Evolutionary conservation across 257 asterid species (phyloP), one percentile per base, ranked within the genome.

Genomic region (Osmanthus fragrans): DNA sequence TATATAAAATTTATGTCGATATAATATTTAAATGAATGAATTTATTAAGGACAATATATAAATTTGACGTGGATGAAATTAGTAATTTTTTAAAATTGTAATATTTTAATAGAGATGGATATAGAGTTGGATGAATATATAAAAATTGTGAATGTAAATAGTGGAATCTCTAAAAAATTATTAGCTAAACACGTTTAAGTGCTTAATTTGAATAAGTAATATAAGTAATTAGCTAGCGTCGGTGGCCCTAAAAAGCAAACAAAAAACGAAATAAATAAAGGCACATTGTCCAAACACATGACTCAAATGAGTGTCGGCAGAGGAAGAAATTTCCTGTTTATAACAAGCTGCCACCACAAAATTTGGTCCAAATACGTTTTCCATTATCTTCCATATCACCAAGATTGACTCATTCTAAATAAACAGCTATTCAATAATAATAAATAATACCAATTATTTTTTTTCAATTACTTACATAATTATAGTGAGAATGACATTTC

Each of bases 271-370:
- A 1, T 25, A 27, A 25, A 19, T 4, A 25, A 39, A 29, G 37
- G 27, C 18, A 34, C 10, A 21, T 47, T 32, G 68, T 23, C 54
- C 25, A 75, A 74, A 70, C 60, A 69, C 68, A 33, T 30, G 82
- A 64, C 21, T 36, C 54, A 36, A 74, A 60, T 4, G 76, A 80
- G 77, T 80, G 80, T 80, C 84, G 77, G 80, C 77, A 63, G 37
- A 27, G 33, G 25, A 60, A 40, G 58, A 30, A 73, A 51, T 16
- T 34, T 27, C 2, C 34, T 37, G 19, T 29, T 73, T 72, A 30
- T 32, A 79, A 66, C 21, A 51, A 73, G 78, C 74, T 79, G 71
- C 70, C 75, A 11, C 78, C 73, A 74, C 70, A 45, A 23, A 77
- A 19, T 77, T 71, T 82, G 69, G 68, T 58, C 58, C 75, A 25